Conservation (phyloP, 148 eudicot species). For the Agrostemma githago region DNA sequence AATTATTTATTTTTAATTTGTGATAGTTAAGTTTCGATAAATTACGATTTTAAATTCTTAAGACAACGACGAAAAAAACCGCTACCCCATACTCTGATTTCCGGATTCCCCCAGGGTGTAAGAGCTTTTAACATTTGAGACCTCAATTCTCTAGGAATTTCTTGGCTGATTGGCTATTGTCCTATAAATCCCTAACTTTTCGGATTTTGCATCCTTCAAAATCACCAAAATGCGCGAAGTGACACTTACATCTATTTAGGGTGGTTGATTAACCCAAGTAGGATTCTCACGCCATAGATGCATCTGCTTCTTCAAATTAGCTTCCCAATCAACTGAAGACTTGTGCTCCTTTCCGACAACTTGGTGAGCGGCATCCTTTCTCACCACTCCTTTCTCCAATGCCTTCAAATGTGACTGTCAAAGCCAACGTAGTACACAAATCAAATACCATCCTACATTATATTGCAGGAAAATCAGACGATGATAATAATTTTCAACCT, state of each 20-base stretch:
- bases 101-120: too few relatives aligned
- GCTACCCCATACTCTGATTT: too few relatives aligned
- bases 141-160: too few relatives aligned
- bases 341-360: slow-evolving; percentile 32
- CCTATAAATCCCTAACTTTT: not conserved
- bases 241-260: slow-evolving; percentile 58
- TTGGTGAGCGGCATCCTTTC: slow-evolving; percentile 18
- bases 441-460: slow-evolving; percentile 1
- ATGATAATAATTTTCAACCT: not conserved
- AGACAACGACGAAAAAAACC: too few relatives aligned
- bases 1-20: too few relatives aligned
- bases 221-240: not conserved
- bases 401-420: slow-evolving; percentile 47
- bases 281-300: slow-evolving; percentile 86
- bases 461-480: too few relatives aligned
- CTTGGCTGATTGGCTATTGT: not conserved
- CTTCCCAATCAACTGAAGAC: slow-evolving; percentile 35
- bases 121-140: not conserved
- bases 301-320: slow-evolving; percentile 66
- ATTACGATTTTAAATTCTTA: too few relatives aligned
- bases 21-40: too few relatives aligned
- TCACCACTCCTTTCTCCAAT: slow-evolving; percentile 22
- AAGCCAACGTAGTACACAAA: slow-evolving; percentile 7
- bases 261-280: slow-evolving; percentile 56
- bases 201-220: not conserved